phyloP scores from a whole-genome alignment of 2,329 filamentous ascomycete genomes.

The Scolecobasidium constrictum region DNA sequence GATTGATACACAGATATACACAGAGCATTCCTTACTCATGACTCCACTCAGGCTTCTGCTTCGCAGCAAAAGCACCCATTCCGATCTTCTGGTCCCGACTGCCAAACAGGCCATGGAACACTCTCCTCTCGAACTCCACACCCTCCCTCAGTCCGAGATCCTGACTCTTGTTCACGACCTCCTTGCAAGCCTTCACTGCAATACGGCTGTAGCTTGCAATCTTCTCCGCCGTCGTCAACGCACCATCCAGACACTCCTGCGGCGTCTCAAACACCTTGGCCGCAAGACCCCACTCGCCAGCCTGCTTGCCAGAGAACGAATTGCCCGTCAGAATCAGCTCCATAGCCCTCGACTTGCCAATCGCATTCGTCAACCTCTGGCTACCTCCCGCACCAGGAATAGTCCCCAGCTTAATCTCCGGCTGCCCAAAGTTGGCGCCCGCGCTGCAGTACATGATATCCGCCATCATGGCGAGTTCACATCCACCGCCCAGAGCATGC shows the following conservation, averaged over 20 bases:
- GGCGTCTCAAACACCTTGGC: constrained; percentile 70
- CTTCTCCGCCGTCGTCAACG: constrained; percentile 73
- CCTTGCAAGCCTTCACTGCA: constrained; percentile 83
- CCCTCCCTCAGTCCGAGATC: constrained; percentile 79
- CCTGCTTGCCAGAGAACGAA: constrained; percentile 73
- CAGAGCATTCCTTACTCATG: no score
- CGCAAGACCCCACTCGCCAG: constrained; percentile 82
- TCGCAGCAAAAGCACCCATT: constrained; percentile 90
- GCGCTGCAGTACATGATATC: constrained; percentile 88
- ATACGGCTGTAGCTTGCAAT: constrained; percentile 82
- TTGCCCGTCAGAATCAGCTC: constrained; percentile 80
- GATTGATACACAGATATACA: no score
- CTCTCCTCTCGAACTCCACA: constrained; percentile 83
- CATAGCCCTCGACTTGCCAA: constrained; percentile 77
- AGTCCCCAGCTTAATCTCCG: constrained; percentile 89
- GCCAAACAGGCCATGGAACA: constrained; percentile 90
- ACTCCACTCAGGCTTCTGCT: constrained; percentile 86
- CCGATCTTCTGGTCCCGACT: constrained; percentile 94
- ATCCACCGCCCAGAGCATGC: constrained; percentile 88
- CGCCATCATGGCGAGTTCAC: constrained; percentile 95
- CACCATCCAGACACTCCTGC: constrained; percentile 71
- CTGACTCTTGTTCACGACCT: constrained; percentile 99
- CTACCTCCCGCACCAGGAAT: constrained; percentile 88
- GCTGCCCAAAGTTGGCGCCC: constrained; percentile 85
- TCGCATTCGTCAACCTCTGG: constrained; percentile 41